Evolutionary conservation across 305 asterid species (phyloP), one percentile per base, ranked within the genome.

Genomic region (Ilex paraguariensis): DNA sequence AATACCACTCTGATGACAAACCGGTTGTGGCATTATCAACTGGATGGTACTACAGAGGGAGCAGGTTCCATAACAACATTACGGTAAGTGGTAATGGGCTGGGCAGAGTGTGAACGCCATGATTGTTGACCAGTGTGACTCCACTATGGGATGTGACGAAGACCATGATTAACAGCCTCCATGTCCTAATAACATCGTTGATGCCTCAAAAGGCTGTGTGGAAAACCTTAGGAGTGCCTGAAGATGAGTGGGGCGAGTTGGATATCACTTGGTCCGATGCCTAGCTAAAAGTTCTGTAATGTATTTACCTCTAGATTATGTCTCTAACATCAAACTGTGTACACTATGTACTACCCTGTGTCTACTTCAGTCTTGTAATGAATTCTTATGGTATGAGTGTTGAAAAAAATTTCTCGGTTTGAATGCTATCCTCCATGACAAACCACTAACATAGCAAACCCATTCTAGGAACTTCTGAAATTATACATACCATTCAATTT

Each of bases 91-190:
- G 60, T 10, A 75, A 80, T 60, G 84, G 86, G 2, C 36, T 60
- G 84, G 86, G 2, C 36, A 40, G 31, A 69, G 68, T 10, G 71
- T 75, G 68, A 68, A n/a, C 0, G 83, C 85, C 3, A 57, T 46
- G 77, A 83, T 76, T 48, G 83, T 79, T 3, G 84, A 79, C 15
- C 81, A 75, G 69, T 79, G 82, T 52, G 79, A 82, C 64, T 77
- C 82, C 10, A 67, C 70, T 30, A 66, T 60, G 71, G 84, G 84
- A 8, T 82, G 84, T 53, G 79, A 81, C 60, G 55, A 52, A 0
- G 69, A 65, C 0, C 75, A 73, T 10, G 81, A 77, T 17, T 75
- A 73, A 40, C 78, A 70, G 60, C 80, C 73, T 3, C 86, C 82
- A 0, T 80, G 86, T 39, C 60, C 59, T 3, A 66, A 71, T 59